phyloP scores from a whole-genome alignment of 108 stramenopile species.

The Schizochytrium sp. region DNA sequence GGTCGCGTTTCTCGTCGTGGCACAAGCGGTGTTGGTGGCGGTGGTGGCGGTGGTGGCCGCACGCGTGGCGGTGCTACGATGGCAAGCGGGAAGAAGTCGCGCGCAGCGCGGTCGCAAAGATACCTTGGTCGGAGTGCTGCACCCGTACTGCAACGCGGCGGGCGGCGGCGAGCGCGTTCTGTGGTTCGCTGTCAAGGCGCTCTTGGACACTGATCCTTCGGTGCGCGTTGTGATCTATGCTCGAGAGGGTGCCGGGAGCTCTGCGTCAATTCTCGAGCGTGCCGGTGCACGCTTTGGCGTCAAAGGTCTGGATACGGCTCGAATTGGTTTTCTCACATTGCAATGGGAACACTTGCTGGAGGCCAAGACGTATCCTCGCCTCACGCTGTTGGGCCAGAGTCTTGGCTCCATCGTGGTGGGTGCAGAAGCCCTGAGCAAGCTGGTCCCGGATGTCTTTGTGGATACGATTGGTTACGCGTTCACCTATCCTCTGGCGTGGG shows the following conservation, averaged over 20 bases:
- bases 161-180: slow-evolving; percentile 97
- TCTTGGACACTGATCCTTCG: slow-evolving; percentile 27
- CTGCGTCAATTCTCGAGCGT: slow-evolving; percentile 23
- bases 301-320: slow-evolving; percentile 5
- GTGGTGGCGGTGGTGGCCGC: no score
- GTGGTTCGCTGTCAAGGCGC: slow-evolving; percentile 78
- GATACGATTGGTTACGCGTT: slow-evolving; percentile 94
- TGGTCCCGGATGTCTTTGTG: slow-evolving; percentile 69
- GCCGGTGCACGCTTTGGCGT: slow-evolving; percentile 33
- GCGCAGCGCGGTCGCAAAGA: no score
- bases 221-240: slow-evolving; percentile 64
- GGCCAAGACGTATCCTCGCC: slow-evolving; percentile 44
- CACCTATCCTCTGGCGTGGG: slow-evolving; percentile 68
- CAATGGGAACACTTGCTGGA: slow-evolving; percentile 16
- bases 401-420: slow-evolving; percentile 70
- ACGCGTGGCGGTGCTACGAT: no score
- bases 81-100: no score
- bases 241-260: slow-evolving; percentile 46
- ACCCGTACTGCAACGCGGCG: slow-evolving; percentile 38
- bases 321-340: neutral
- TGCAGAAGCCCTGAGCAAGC: slow-evolving; percentile 45
- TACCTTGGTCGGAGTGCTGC: neutral
- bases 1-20: no score
- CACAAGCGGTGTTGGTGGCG: no score
- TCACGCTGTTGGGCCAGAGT: slow-evolving; percentile 79